Conservation (phyloP, 306 rosid species). For the Luffa aegyptiaca region DNA sequence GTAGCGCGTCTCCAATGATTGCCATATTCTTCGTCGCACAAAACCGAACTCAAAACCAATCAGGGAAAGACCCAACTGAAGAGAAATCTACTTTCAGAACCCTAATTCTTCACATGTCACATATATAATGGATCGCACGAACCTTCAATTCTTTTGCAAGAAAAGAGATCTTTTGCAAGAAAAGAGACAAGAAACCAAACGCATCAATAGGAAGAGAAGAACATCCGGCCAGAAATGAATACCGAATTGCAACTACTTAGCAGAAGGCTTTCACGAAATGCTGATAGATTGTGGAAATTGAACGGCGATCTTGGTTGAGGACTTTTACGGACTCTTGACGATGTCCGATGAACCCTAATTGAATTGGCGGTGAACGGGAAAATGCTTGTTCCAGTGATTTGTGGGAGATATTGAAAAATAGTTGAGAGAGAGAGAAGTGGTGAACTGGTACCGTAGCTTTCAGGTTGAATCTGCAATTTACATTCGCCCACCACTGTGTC, state of each 20-base stretch:
- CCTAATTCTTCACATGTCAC: background rate
- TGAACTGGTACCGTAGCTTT: background rate
- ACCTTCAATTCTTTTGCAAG: background rate
- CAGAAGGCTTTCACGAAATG: background rate
- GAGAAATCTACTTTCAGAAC: background rate
- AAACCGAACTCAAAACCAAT: constrained; percentile 7
- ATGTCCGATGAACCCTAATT: constrained; percentile 4
- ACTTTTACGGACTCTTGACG: background rate
- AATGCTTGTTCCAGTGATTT: background rate
- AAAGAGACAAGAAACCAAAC: background rate
- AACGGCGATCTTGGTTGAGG: background rate
- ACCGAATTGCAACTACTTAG: background rate
- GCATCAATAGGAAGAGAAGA: background rate
- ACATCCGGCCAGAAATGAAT: background rate
- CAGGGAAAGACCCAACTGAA: background rate
- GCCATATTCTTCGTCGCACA: constrained; percentile 34
- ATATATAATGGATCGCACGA: background rate
- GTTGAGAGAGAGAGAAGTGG: background rate
- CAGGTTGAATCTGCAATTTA: background rate
- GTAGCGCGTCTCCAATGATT: constrained; percentile 84
- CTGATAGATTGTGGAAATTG: background rate
- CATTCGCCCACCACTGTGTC: background rate
- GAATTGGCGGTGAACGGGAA: background rate
- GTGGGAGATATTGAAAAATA: background rate
- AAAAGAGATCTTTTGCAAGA: background rate